A percentile compares a stretch with the other conserved stretches of the same genome.
Evolutionary conservation across 345 rosid genomes (phyloP).

Genomic region (Salix udensis): DNA sequence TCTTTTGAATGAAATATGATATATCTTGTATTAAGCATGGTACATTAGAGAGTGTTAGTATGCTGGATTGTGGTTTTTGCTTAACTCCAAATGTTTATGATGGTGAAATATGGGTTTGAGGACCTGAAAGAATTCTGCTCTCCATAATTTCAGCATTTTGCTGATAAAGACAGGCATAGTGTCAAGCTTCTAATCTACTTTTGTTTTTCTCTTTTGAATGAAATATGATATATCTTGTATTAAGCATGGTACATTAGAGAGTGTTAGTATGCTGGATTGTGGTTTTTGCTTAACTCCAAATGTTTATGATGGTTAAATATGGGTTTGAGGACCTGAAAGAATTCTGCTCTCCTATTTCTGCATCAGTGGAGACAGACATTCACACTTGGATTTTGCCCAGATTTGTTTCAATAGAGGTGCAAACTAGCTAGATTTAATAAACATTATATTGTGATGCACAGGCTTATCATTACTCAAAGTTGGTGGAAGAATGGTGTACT

Average conservation of each 20-base stretch:
- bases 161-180: background rate
- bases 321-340: background rate
- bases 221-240: background rate
- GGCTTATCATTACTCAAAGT: constrained; percentile 81
- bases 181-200: background rate
- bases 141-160: background rate
- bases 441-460: constrained; percentile 25
- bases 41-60: background rate
- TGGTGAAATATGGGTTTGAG: background rate
- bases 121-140: background rate
- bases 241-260: background rate
- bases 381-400: background rate
- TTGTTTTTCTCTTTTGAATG: too few relatives aligned
- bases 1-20: background rate
- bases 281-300: background rate
- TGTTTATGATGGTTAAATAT: background rate
- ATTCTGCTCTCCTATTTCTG: background rate
- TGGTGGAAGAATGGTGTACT: constrained; percentile 97
- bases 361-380: background rate
- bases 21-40: background rate
- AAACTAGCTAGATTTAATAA: background rate
- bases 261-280: background rate
- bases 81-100: background rate
- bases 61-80: background rate
- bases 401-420: background rate